Evolutionary conservation across 768 basidiomycete species (phyloP).

Genomic region (Leccinum ochraceum): DNA sequence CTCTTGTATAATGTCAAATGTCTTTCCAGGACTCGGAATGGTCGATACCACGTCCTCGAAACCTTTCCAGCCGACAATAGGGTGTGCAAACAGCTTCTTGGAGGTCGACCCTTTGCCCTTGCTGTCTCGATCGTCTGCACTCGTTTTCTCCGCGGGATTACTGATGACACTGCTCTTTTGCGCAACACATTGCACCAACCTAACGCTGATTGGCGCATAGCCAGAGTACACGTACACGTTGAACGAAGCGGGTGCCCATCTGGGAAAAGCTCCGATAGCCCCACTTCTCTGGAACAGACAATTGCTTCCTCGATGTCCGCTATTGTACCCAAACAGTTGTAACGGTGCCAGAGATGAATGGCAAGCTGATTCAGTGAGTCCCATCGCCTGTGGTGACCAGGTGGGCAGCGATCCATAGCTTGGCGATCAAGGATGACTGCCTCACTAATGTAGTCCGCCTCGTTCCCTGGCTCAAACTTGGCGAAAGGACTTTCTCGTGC

Average conservation of each 20-base stretch:
- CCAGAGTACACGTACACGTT: slow-evolving; percentile 85
- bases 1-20: slow-evolving; percentile 73
- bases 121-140: slow-evolving; percentile 39
- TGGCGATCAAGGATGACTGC: too few species aligned
- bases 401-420: too few species aligned
- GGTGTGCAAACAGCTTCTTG: slow-evolving; percentile 78
- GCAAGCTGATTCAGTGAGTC: too few species aligned
- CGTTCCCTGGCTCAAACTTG: too few species aligned
- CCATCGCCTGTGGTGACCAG: too few species aligned
- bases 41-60: slow-evolving; percentile 81
- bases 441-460: too few species aligned
- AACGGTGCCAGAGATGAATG: too few species aligned
- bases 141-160: slow-evolving; percentile 64
- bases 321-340: too few species aligned
- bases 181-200: slow-evolving; percentile 90
- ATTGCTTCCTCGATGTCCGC: too few species aligned
- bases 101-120: slow-evolving; percentile 39
- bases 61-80: slow-evolving; percentile 95
- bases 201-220: slow-evolving; percentile 90
- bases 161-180: slow-evolving; percentile 90
- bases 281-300: too few species aligned
- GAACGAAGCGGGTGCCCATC: not conserved
- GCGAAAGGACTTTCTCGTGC: too few species aligned
- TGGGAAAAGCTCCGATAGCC: too few species aligned
- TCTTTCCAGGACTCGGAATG: slow-evolving; percentile 71